Evolutionary conservation across 495 filamentous ascomycete genomes (phyloP).

Genomic region (Parachaetomium inaequale): DNA sequence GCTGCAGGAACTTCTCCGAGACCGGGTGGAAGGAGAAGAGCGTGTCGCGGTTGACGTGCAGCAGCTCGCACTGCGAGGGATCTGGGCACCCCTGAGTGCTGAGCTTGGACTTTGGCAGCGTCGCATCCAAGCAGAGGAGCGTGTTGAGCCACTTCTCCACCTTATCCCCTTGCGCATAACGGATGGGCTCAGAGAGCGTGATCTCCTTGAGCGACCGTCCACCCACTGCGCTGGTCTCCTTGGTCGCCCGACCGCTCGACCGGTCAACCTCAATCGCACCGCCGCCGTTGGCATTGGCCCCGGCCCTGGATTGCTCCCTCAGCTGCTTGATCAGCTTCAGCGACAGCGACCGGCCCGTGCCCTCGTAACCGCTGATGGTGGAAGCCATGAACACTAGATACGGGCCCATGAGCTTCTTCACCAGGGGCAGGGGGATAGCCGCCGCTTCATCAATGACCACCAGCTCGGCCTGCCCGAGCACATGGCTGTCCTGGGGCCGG

Average conservation of each 20-base stretch:
- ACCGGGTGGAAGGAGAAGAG: conserved; percentile 97
- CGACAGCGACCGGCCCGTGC: conserved; percentile 90
- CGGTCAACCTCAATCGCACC: conserved; percentile 70
- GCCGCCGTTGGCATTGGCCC: conserved; percentile 46
- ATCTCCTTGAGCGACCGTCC: conserved; percentile 88
- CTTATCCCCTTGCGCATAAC: conserved; percentile 84
- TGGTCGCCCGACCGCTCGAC: conserved; percentile 63
- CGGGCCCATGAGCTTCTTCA: conserved; percentile 93
- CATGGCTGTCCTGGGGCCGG: conserved; percentile 90
- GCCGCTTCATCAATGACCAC: conserved; percentile 98
- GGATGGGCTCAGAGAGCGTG: conserved; percentile 86
- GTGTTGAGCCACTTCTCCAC: conserved; percentile 97
- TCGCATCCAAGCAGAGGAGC: conserved; percentile 89
- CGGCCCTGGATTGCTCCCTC: conserved; percentile 75
- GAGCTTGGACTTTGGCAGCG: conserved; percentile 70
- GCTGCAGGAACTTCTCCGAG: conserved; percentile 93
- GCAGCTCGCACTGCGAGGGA: conserved; percentile 82
- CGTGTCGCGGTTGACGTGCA: conserved; percentile 94
- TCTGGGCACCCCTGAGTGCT: conserved; percentile 81
- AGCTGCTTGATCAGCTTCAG: conserved; percentile 97
- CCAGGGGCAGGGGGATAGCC: conserved; percentile 89
- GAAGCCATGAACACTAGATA: conserved; percentile 99
- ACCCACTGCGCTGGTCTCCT: conserved; percentile 57
- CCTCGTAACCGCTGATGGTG: conserved; percentile 98
- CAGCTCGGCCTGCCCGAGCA: conserved; percentile 91